Conservation (phyloP, 2,329 filamentous ascomycete species). For the Cladophialophora psammophila region DNA sequence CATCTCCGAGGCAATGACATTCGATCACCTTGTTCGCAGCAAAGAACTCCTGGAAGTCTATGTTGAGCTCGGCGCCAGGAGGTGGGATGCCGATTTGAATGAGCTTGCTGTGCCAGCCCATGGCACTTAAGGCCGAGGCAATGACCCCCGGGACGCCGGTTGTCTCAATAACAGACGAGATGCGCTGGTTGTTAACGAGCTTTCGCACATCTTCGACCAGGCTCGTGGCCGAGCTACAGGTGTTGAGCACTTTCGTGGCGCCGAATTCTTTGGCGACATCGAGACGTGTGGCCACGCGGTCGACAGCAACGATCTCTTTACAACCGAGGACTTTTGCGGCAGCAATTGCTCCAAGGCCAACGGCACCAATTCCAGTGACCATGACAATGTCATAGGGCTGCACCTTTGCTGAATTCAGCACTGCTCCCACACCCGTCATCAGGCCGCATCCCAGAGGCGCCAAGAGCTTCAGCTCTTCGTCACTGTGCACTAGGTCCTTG, state of each 20-base stretch:
- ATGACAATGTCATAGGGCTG: not conserved
- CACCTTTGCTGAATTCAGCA: not conserved
- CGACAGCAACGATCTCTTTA: not conserved
- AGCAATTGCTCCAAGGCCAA: not conserved
- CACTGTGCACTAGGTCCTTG: no score
- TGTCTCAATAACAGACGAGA: not conserved
- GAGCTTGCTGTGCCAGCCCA: not conserved
- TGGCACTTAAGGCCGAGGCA: not conserved
- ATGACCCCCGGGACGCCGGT: not conserved
- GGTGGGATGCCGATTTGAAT: not conserved
- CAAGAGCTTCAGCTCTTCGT: no score
- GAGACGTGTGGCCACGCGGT: not conserved
- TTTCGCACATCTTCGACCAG: constrained; percentile 1
- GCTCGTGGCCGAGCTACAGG: not conserved
- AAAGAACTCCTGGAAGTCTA: not conserved
- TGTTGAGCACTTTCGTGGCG: not conserved
- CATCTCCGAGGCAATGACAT: not conserved
- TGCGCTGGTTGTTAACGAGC: not conserved
- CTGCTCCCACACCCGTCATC: not conserved
- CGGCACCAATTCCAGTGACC: not conserved
- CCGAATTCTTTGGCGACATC: not conserved
- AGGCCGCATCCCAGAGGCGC: no score
- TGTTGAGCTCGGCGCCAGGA: not conserved
- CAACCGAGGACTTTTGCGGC: not conserved
- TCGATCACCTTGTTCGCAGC: not conserved